phyloP scores from a whole-genome alignment of 2,329 filamentous ascomycete genomes.

The Xylariaceae sp. region DNA sequence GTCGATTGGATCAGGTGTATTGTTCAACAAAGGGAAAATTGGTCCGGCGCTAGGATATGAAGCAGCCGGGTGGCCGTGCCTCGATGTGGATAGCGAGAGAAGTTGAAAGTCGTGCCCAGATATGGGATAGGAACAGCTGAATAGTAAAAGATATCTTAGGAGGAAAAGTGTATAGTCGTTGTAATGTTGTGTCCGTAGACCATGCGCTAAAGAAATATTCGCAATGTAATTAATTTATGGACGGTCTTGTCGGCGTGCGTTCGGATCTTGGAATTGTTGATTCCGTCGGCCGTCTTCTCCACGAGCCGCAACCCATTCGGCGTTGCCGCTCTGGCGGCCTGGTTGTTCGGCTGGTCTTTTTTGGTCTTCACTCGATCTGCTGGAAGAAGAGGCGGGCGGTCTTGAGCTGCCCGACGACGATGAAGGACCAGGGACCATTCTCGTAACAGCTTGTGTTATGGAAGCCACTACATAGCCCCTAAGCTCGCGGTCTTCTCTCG shows the following conservation, averaged over 20 bases:
- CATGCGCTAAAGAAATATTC: too few relatives aligned
- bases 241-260: slow-evolving; percentile 38
- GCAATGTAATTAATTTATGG: background rate
- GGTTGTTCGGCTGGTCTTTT: slow-evolving; percentile 61
- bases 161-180: too few relatives aligned
- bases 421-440: slow-evolving; percentile 56
- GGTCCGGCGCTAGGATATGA: too few relatives aligned
- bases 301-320: slow-evolving; percentile 50
- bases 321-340: slow-evolving; percentile 48
- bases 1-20: too few relatives aligned
- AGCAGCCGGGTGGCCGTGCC: too few relatives aligned
- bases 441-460: slow-evolving; percentile 70
- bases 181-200: too few relatives aligned
- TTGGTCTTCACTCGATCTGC: slow-evolving; percentile 46
- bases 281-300: slow-evolving; percentile 42
- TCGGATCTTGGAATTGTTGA: slow-evolving; percentile 41
- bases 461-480: slow-evolving; percentile 70
- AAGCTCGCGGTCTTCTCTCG: slow-evolving; percentile 71
- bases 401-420: slow-evolving; percentile 20
- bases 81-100: too few relatives aligned
- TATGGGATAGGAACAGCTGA: too few relatives aligned
- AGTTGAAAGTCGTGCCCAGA: too few relatives aligned
- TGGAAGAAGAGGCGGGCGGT: slow-evolving; percentile 15
- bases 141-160: too few relatives aligned
- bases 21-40: too few relatives aligned